Evolutionary conservation across 495 filamentous ascomycete genomes (phyloP).

Genomic region (Penicillium longicatenatum): DNA sequence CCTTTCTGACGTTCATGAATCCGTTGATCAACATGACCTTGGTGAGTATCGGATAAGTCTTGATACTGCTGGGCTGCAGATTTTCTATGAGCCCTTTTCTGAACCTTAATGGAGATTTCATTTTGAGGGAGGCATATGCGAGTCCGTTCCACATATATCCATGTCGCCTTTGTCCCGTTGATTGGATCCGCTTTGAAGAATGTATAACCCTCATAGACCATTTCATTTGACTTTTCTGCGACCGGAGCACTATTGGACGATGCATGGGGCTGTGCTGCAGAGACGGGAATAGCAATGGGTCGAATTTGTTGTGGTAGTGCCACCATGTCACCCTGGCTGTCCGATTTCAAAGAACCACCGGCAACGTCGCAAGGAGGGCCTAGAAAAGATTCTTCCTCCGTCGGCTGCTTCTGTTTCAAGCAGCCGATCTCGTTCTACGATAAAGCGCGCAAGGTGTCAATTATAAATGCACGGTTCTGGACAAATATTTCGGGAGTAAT

Average conservation of each 20-base stretch:
- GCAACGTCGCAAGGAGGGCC: too few relatives aligned
- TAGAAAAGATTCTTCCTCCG: too few relatives aligned
- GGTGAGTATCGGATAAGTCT: constrained; percentile 25
- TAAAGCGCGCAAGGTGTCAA: background rate
- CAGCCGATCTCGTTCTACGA: too few relatives aligned
- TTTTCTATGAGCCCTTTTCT: constrained; percentile 31
- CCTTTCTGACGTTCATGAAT: constrained; percentile 31
- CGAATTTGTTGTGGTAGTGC: too few relatives aligned
- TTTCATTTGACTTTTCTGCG: too few relatives aligned
- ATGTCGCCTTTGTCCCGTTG: constrained; percentile 32
- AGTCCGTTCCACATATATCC: constrained; percentile 32
- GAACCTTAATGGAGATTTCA: constrained; percentile 31
- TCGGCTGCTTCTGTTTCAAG: too few relatives aligned
- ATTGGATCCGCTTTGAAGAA: constrained; percentile 38
- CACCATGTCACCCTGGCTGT: too few relatives aligned
- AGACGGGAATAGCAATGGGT: too few relatives aligned
- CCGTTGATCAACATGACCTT: constrained; percentile 36
- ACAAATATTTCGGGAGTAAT: background rate
- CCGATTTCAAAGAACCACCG: too few relatives aligned
- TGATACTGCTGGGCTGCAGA: constrained; percentile 36
- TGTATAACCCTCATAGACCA: constrained; percentile 33
- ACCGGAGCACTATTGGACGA: too few relatives aligned
- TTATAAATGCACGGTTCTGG: background rate
- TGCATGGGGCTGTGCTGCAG: too few relatives aligned
- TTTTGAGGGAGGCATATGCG: constrained; percentile 32